Evolutionary conservation across 352 stramenopile genomes (phyloP).

Genomic region (Blastocystis sp.): DNA sequence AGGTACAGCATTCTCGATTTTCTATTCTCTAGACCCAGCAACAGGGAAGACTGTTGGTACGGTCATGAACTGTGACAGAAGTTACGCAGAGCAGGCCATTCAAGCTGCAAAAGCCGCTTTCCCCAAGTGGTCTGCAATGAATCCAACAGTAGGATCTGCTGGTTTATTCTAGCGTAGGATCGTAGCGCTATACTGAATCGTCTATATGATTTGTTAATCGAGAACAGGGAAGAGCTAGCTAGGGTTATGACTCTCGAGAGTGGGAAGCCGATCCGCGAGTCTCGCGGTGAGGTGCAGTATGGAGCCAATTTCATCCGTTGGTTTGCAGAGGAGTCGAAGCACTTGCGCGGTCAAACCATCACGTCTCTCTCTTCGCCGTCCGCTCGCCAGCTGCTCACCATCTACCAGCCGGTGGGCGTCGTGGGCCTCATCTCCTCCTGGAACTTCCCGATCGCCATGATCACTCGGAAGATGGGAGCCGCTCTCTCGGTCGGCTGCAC

Average conservation of each 20-base stretch:
- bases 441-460: slow-evolving; percentile 98
- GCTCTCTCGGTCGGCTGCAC: slow-evolving; percentile 87
- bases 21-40: slow-evolving; percentile 67
- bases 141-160: slow-evolving; percentile 67
- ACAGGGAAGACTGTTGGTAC: slow-evolving; percentile 73
- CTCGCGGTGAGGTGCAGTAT: slow-evolving; percentile 86
- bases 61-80: slow-evolving; percentile 72
- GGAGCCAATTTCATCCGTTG: slow-evolving; percentile 87
- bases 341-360: slow-evolving; percentile 77
- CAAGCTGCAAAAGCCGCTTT: slow-evolving; percentile 71
- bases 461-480: slow-evolving; percentile 88
- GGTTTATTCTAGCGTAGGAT: background rate
- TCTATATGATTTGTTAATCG: slow-evolving; percentile 61
- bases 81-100: slow-evolving; percentile 74
- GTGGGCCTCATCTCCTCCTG: slow-evolving; percentile 88
- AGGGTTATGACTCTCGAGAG: slow-evolving; percentile 90
- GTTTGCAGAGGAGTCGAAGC: slow-evolving; percentile 87
- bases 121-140: slow-evolving; percentile 73
- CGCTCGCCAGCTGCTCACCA: slow-evolving; percentile 73
- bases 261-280: slow-evolving; percentile 89
- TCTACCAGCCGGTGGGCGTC: slow-evolving; percentile 86
- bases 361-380: slow-evolving; percentile 66
- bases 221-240: slow-evolving; percentile 75
- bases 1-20: background rate
- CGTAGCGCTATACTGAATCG: background rate